A percentile compares a stretch with the other conserved stretches of the same genome.
Conservation (phyloP, 768 basidiomycete species). For the Amanita pseudoporphyria region DNA sequence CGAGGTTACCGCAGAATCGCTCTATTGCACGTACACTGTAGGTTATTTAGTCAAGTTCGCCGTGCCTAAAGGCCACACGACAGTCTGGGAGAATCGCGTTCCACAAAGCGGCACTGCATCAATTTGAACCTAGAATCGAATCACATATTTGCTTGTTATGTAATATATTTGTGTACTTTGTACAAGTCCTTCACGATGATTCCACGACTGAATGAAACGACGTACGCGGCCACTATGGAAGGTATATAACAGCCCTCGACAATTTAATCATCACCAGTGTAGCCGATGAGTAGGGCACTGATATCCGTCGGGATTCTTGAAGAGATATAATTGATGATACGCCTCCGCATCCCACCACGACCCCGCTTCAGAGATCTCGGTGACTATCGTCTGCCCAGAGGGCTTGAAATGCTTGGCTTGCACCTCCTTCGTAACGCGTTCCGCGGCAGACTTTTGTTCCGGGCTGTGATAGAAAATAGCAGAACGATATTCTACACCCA, state of each 20-base stretch:
- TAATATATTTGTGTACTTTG: no score
- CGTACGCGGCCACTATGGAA: background rate
- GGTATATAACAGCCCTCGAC: background rate
- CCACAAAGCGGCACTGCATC: no score
- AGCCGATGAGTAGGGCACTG: conserved; percentile 85
- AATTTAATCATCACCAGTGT: conserved; percentile 49
- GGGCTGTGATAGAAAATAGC: conserved; percentile 76
- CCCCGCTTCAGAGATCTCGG: conserved; percentile 58
- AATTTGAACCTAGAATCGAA: no score
- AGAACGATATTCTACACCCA: conserved; percentile 80
- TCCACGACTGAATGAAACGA: background rate
- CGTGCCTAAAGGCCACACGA: no score
- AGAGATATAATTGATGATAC: conserved; percentile 77
- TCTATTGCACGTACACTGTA: no score
- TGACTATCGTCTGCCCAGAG: conserved; percentile 66
- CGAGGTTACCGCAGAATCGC: no score
- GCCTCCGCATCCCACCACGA: conserved; percentile 80
- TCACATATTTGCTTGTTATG: no score
- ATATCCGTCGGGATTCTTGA: conserved; percentile 82
- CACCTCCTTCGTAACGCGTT: conserved; percentile 72
- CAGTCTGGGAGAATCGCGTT: no score
- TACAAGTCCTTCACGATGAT: no score
- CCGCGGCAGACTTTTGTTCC: conserved; percentile 65
- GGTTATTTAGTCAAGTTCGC: no score
- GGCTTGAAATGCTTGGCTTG: conserved; percentile 77